phyloP scores from a whole-genome alignment of 2,329 filamentous ascomycete genomes.

The Paraphoma chrysanthemicola region DNA sequence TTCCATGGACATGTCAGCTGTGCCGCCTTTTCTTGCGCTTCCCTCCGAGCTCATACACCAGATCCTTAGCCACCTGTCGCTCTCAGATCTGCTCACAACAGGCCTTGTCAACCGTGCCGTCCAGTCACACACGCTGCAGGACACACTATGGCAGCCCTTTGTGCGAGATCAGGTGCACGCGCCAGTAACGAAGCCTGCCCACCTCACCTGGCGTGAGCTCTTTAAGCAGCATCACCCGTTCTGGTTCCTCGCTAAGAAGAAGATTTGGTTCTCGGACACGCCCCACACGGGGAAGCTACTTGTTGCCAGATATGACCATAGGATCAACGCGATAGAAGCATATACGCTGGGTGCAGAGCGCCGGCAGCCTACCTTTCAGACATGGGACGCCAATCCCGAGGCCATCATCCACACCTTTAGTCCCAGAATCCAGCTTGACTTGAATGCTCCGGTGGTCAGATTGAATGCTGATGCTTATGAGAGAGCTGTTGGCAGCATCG shows the following conservation, averaged over 20 bases:
- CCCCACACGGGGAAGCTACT: slow-evolving; percentile 77
- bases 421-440: slow-evolving; percentile 73
- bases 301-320: slow-evolving; percentile 76
- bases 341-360: slow-evolving; percentile 76
- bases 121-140: slow-evolving; percentile 64
- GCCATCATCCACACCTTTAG: slow-evolving; percentile 77
- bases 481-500: slow-evolving; percentile 19
- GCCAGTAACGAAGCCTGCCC: slow-evolving; percentile 53
- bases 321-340: slow-evolving; percentile 78
- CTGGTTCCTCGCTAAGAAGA: slow-evolving; percentile 83
- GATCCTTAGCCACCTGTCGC: slow-evolving; percentile 72
- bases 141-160: slow-evolving; percentile 74
- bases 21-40: slow-evolving; percentile 60
- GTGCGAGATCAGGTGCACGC: slow-evolving; percentile 72
- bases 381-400: slow-evolving; percentile 70
- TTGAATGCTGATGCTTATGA: slow-evolving; percentile 45
- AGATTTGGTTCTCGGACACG: slow-evolving; percentile 84
- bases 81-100: slow-evolving; percentile 67
- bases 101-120: slow-evolving; percentile 69
- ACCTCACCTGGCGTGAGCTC: slow-evolving; percentile 73
- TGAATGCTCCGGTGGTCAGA: slow-evolving; percentile 71
- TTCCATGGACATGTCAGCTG: slow-evolving; percentile 16
- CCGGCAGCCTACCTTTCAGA: slow-evolving; percentile 60
- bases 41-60: slow-evolving; percentile 77
- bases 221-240: slow-evolving; percentile 77